Base-by-base conservation (phyloP, 2,329 filamentous ascomycete genomes). In the Paecilomyces dactylethromorphus region DNA sequence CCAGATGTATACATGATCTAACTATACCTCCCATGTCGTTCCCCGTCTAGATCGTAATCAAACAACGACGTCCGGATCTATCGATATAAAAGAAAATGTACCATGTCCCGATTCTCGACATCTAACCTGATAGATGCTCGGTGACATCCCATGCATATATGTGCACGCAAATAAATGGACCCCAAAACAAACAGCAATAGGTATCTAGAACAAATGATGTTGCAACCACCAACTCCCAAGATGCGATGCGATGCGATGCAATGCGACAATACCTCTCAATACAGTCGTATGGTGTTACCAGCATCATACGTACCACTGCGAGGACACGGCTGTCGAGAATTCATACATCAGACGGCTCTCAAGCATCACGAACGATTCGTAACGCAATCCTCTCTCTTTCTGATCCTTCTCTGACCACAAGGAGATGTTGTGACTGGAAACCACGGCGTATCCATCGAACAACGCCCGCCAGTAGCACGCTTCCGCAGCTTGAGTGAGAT, bases 381-480 rank as follows among this genome's bases (percentile, higher is more conserved):
- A 73, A 52, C 70, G 65, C 26, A 70, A 54, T 1, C 69, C 68
- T 15, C 61, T 62, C 51, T 59, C 61, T 26, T 59, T 59, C 21
- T 56, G 49, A 13, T 56, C 32, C 2, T 35, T 53, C 11, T 61
- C 54, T 11, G 63, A 64, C 58, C 61, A 61, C 2, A 58, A 32
- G 15, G 61, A 24, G n/a, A 61, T 61, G 22, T 57, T 65, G 26
- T 62, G 63, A 24, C 67, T 65, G 60, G 64, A 68, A 26, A 71
- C 63, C n/a, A 54, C 59, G 29, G 65, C 59, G 58, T 67, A 73
- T 2, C 64, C 68, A 12, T 69, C 65, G 56, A 79, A 74, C 26
- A 81, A 62, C 18, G 70, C 70, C 8, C 80, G 72, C 80, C 80
- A 82, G 64, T 82, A 82, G 63, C 80, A 83, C 1, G 77, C 75